phyloP scores from a whole-genome alignment of 2,329 filamentous ascomycete genomes.

The Aspergillus phoenicis region DNA sequence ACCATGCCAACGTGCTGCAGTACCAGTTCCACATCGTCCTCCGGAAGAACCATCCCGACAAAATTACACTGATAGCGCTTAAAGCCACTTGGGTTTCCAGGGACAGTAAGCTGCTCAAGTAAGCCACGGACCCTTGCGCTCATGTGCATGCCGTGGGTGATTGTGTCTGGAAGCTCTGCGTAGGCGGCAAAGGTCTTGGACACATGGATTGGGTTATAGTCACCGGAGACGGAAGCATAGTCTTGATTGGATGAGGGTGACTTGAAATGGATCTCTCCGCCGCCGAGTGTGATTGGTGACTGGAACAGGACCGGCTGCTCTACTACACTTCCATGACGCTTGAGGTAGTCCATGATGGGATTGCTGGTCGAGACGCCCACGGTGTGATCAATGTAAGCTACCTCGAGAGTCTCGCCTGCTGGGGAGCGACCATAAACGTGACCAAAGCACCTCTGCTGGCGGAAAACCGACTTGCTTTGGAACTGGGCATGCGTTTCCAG shows the following conservation, averaged over 20 bases:
- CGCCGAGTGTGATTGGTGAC: background rate
- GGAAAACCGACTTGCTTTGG: background rate
- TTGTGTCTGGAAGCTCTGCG: constrained; percentile 88
- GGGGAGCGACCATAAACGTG: background rate
- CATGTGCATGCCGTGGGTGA: constrained; percentile 98
- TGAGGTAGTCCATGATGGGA: constrained; percentile 12
- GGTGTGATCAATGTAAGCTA: background rate
- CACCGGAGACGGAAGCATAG: constrained; percentile 90
- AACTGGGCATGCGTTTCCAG: background rate
- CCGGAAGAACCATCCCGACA: background rate
- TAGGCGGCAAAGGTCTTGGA: constrained; percentile 93
- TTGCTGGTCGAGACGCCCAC: constrained; percentile 3
- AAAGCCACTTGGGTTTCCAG: background rate
- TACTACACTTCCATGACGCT: constrained; percentile 1
- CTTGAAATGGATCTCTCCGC: background rate
- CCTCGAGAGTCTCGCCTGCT: background rate
- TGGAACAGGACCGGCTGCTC: background rate
- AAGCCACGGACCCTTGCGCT: constrained; percentile 81
- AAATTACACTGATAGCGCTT: background rate
- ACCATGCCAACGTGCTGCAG: constrained; percentile 11
- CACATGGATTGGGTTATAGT: constrained; percentile 97
- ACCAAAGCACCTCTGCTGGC: background rate
- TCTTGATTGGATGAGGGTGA: constrained; percentile 68
- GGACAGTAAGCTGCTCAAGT: constrained; percentile 35
- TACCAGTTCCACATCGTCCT: constrained; percentile 2